Base-by-base conservation (phyloP, 805 yeast genomes). In the Hemisphaericaspora nanyangensis region DNA sequence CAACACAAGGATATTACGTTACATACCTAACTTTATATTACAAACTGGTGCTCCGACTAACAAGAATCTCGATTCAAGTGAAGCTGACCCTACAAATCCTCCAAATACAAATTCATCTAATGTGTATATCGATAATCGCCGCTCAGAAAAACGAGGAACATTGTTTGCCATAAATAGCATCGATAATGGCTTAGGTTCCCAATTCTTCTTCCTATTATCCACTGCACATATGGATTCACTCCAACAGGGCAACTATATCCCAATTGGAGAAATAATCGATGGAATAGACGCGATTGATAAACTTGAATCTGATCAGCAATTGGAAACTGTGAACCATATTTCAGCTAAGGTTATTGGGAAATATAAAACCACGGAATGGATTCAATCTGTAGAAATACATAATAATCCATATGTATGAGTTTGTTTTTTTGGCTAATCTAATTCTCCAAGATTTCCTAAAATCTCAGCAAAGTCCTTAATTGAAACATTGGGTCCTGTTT, bases 391-490 rank as follows among this genome's bases (percentile, higher is more conserved):
- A n/a, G 34, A 29, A 13, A 29, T 28, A 10, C 32, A 28, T 17
- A 17, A 33, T 34, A 31, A 38, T 25, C 29, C 22, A 6, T 39
- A 18, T 29, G 27, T 17, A 16, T 29, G 12, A 12, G 12, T 3
- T 22, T 8, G n/a, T n/a, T n/a, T 28, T 13, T 28, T 12, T 10
- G 15, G 15, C 30, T 28, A 55, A 35, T 61, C 68, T 7, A 57
- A 51, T 39, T 68, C 71, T 5, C 72, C 73, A 10, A 68, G 41
- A 17, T 53, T 55, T 1, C 73, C 73, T 29, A 68, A 39, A 6
- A 68, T 62, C 40, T 63, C 69, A 1, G 70, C 73, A 52, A 68
- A 68, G 39, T 65, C 73, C 42, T 65, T 66, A 38, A 68, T 56
- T 4, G 48, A 40, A 7, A 68, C 56, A 29, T 48, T 51, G 8